phyloP scores from a whole-genome alignment of 495 filamentous ascomycete genomes.

The Podospora conica region DNA sequence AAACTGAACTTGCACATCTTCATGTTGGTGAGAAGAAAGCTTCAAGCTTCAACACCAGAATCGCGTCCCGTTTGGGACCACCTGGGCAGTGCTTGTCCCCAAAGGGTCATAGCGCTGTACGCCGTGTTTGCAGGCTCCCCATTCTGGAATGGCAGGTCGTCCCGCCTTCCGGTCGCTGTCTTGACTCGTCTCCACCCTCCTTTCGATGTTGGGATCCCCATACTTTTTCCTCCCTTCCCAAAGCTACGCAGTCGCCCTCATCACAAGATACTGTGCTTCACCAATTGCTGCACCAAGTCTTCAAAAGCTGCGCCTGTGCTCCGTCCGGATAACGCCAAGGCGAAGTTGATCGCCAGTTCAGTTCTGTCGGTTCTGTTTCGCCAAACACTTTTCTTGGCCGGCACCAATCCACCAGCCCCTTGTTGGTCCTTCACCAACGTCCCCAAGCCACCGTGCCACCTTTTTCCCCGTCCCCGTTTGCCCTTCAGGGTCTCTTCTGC shows the following conservation, averaged over 20 bases:
- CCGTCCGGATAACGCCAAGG: background rate
- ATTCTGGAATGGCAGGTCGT: background rate
- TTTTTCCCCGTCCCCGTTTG: background rate
- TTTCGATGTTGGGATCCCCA: background rate
- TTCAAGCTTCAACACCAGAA: background rate
- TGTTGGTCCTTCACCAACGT: background rate
- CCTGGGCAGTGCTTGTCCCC: too few species aligned
- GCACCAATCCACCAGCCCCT: conserved; percentile 3
- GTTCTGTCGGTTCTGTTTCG: too few species aligned
- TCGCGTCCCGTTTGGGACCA: background rate
- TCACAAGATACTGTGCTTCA: background rate
- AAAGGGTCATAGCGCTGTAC: background rate
- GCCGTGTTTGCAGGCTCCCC: background rate
- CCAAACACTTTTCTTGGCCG: conserved; percentile 1
- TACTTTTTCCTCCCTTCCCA: background rate
- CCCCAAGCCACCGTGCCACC: conserved; percentile 5
- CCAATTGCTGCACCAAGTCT: background rate
- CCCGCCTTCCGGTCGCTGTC: background rate
- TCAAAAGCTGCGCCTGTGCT: background rate
- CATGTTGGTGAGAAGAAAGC: background rate
- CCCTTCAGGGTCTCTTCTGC: background rate
- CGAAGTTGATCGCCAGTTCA: conserved; percentile 6
- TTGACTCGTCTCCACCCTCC: background rate
- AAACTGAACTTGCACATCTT: background rate
- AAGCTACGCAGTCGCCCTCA: background rate